phyloP scores from a whole-genome alignment of 1,284 basidiomycete species.

The Bjerkandera adusta region DNA sequence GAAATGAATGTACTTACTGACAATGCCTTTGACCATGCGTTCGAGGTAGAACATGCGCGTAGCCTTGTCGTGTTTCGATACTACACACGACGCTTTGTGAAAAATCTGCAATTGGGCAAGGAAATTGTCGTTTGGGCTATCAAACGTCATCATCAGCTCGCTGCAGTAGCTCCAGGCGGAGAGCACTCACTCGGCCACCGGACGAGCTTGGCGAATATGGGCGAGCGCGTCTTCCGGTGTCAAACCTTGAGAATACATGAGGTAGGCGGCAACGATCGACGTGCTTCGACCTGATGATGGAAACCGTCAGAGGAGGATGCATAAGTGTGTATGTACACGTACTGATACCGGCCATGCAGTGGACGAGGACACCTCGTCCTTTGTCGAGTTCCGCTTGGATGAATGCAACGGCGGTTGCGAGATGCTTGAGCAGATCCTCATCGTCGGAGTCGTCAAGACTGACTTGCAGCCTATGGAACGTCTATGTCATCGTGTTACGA shows the following conservation, averaged over 20 bases:
- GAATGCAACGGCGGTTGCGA: constrained; percentile 77
- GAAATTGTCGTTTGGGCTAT: constrained; percentile 80
- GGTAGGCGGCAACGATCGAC: constrained; percentile 79
- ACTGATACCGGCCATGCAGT: constrained; percentile 88
- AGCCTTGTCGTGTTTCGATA: constrained; percentile 66
- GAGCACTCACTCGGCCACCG: constrained; percentile 65
- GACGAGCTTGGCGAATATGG: constrained; percentile 62
- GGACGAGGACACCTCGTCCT: constrained; percentile 75
- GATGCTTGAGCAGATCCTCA: constrained; percentile 72
- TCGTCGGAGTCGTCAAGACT: constrained; percentile 69
- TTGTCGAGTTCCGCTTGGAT: constrained; percentile 76
- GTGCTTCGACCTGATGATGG: constrained; percentile 71
- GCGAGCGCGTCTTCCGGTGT: constrained; percentile 66
- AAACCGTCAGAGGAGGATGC: not conserved
- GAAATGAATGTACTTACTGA: constrained; percentile 57
- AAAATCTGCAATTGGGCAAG: constrained; percentile 77
- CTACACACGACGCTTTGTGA: constrained; percentile 66
- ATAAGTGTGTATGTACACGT: constrained; percentile 33
- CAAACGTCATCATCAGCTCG: constrained; percentile 2
- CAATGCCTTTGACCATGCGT: constrained; percentile 67
- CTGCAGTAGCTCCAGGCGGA: not conserved
- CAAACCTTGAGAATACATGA: constrained; percentile 75
- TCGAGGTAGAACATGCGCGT: constrained; percentile 83
- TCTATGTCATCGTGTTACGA: constrained; percentile 36
- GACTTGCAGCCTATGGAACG: constrained; percentile 70